Percentiles rank a stretch among this genome's conserved stretches.
phyloP scores from a whole-genome alignment of 2,329 filamentous ascomycete genomes.

The Aspergillus sp. region DNA sequence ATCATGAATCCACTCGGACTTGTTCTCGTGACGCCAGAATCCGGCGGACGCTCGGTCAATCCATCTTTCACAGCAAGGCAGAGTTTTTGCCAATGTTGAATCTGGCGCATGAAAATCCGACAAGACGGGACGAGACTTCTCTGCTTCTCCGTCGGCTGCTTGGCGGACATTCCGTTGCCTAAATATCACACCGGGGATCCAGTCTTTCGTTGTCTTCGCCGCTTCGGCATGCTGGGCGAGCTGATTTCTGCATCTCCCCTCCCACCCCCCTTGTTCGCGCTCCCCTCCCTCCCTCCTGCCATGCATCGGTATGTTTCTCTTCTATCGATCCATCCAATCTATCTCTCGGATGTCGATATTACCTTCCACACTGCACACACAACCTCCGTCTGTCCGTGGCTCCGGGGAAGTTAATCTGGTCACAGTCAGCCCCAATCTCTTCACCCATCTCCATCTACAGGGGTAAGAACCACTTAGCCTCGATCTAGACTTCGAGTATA shows the following conservation, averaged over 20 bases:
- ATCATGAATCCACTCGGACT: not conserved
- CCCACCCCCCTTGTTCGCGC: not conserved
- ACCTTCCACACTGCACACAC: not conserved
- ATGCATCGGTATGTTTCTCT: not conserved
- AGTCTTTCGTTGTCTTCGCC: not conserved
- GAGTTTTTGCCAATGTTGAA: not conserved
- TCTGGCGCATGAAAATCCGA: not conserved
- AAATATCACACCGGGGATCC: not conserved
- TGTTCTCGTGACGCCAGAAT: conserved; percentile 3
- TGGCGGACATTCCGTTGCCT: not conserved
- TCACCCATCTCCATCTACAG: not conserved
- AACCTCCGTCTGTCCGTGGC: not conserved
- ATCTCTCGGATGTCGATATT: not conserved
- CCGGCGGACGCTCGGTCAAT: not conserved
- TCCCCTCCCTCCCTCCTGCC: not conserved
- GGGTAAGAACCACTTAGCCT: not conserved
- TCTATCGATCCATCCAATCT: not conserved
- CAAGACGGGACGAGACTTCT: not conserved
- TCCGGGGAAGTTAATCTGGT: not conserved
- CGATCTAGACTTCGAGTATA: not conserved
- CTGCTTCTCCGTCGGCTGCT: not conserved
- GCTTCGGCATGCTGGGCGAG: not conserved
- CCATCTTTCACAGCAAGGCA: not conserved
- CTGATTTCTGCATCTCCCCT: not conserved
- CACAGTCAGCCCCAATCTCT: not conserved